Base-by-base conservation (phyloP, 1,284 basidiomycete species). In the Melampsora americana region DNA sequence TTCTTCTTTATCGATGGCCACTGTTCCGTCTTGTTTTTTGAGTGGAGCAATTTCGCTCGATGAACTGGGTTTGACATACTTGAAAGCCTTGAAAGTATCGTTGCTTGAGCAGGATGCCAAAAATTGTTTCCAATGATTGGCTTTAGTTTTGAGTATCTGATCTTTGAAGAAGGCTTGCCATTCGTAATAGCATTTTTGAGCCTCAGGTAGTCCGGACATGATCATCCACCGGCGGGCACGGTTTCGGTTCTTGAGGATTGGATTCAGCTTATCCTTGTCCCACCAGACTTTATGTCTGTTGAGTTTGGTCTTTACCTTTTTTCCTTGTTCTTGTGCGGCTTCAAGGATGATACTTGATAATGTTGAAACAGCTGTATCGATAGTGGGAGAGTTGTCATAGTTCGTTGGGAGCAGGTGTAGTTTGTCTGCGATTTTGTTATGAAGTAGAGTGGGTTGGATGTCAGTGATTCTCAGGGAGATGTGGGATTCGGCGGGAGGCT, bases 131-230 rank as follows among this genome's bases (percentile, higher is more conserved):
- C 66, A 48, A 20, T 67, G 66, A 1, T 26, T 20, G 28, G 7
- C 4, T 16, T 59, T 59, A 3, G 28, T 9, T 23, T 23, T 23
- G 7, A 23, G 6, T 0, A 59, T 28, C 50, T 67, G 30, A 5
- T 50, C 6, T 39, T 69, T 69, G 32, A 69, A 69, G 11, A 35
- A 26, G 1, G 11, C n/a, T 32, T 69, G 67, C 67, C 50, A 69
- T 3, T 26, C 48, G 0, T 35, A 5, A 23, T 69, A 69, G 67
- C 67, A 69, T 12, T 69, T 32, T 0, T 20, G 2, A 2, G 67
- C 46, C 18, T 69, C 50, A 14, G n/a, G n/a, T 20, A 53, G n/a
- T 0, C 42, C 39, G 11, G 30, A 28, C n/a, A 9, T 59, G 20
- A 59, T 7, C 20, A n/a, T 1, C 23, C 28, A 23, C 14, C 4